Conservation (phyloP, 2,329 filamentous ascomycete genomes). For the Xylaria sp. region DNA sequence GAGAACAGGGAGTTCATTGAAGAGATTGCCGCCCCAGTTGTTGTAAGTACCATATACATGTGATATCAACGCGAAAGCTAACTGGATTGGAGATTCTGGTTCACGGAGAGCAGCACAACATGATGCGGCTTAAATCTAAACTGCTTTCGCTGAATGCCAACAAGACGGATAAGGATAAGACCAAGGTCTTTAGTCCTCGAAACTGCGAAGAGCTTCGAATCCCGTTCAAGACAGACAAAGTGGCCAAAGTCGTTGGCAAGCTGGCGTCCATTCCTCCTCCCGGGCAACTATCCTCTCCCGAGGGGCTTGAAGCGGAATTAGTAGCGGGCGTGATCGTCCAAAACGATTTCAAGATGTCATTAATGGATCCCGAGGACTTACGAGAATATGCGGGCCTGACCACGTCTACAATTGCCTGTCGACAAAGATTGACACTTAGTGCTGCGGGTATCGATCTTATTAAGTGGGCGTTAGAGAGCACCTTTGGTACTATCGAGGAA, state of each 20-base stretch:
- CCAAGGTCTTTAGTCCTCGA: constrained; percentile 91
- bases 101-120: constrained; percentile 96
- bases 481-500: constrained; percentile 87
- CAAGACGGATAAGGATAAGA: constrained; percentile 80
- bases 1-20: constrained; percentile 98
- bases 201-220: constrained; percentile 97
- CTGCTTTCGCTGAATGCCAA: constrained; percentile 89
- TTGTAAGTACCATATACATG: constrained; percentile 69
- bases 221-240: constrained; percentile 94
- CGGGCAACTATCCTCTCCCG: constrained; percentile 49
- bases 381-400: constrained; percentile 97
- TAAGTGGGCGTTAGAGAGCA: constrained; percentile 92
- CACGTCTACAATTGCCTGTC: constrained; percentile 92
- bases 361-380: constrained; percentile 97
- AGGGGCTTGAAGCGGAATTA: constrained; percentile 60
- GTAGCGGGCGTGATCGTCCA: constrained; percentile 94
- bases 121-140: constrained; percentile 96
- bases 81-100: constrained; percentile 78
- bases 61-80: constrained; percentile 29
- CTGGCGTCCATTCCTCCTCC: constrained; percentile 84
- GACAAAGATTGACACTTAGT: constrained; percentile 86
- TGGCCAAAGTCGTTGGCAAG: constrained; percentile 95
- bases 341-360: constrained; percentile 95
- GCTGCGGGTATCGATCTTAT: constrained; percentile 92
- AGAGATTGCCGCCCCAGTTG: constrained; percentile 89